A percentile compares a stretch with the other conserved stretches of the same genome.
These are phyloP conservation scores for Pseudogymnoascus sp. DNA, from an alignment of 2,329 filamentous ascomycete genomes.

Conservation along the genomic window DNA sequence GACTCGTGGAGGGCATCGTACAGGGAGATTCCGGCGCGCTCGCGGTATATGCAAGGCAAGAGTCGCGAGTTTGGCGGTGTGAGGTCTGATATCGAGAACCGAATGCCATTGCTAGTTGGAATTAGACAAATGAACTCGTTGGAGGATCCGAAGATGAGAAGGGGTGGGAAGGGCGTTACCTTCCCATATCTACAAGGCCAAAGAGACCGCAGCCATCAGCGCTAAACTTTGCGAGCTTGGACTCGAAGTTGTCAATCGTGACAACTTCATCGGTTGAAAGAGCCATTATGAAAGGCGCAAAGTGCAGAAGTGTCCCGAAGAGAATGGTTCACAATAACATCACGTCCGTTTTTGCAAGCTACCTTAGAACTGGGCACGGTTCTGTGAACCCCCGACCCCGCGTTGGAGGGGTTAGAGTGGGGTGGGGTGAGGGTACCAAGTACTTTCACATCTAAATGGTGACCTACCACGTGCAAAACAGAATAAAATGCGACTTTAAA, in stretches of 20 bases:
- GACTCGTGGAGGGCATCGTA: constrained; percentile 67
- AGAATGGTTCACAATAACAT: not conserved
- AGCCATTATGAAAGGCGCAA: constrained; percentile 15
- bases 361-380: not conserved
- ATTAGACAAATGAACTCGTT: constrained; percentile 13
- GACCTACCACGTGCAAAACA: not conserved
- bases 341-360: not conserved
- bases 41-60: constrained; percentile 67
- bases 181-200: constrained; percentile 30
- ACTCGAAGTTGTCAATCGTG: constrained; percentile 26
- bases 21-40: constrained; percentile 72
- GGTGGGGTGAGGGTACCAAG: not conserved
- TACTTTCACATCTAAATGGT: not conserved
- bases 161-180: constrained; percentile 20
- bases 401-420: not conserved
- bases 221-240: constrained; percentile 23
- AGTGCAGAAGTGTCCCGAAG: not conserved
- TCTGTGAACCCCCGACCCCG: not conserved
- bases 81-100: constrained; percentile 83
- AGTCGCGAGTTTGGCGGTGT: constrained; percentile 61
- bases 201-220: constrained; percentile 22
- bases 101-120: constrained; percentile 71
- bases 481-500: not conserved
- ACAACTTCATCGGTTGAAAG: constrained; percentile 21
- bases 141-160: not conserved